Base-by-base conservation (phyloP, 2,329 filamentous ascomycete species). In the Aureobasidium vineae region DNA sequence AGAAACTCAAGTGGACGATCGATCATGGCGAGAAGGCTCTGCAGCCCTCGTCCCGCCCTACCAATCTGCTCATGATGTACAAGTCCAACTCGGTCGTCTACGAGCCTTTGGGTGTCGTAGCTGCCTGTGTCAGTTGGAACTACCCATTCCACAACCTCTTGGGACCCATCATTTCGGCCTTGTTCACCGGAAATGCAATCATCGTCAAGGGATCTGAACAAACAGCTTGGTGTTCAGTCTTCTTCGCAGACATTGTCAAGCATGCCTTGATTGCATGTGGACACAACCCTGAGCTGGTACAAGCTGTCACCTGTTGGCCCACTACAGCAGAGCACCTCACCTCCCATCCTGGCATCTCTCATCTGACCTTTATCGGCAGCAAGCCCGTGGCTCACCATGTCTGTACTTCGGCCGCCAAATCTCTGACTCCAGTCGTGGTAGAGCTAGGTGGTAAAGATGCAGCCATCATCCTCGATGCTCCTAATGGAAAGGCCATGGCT, bases 391-490 rank as follows among this genome's bases (percentile, higher is more conserved):
- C 93, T 21, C 91, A 95, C 77, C 86, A 92, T 72, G 95, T 99
- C 49, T 93, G 91, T 70, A 87, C 88, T 67, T 92, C 90, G 4
- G 93, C 95, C 15, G 91, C 95, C 33, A 92, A 90, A 77, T 84
- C 86, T 21, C 84, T 99, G n/a, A 97, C 87, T 3, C 94, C 94
- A 5, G 85, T 97, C 2, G 89, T 92, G 49, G 90, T 96, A 26
- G 95, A 99, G 79, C 85, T 99, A 0, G 95, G 95, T 64, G 95
- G 95, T 56, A 99, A 99, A 76, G 95, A 99, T 76, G 90, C 95
- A 7, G 91, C 91, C 38, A 88, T 99, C 68, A 80, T 99, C 26
- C 87, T 98, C 47, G 92, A 97, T 76, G 92, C 95, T 49, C 84
- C 89, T 3, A 78, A 77, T 56, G 75, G 79, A 41, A 73, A 76